These are phyloP conservation scores for Acacia confusa DNA, from an alignment of 306 rosid species.

Conservation along the genomic window DNA sequence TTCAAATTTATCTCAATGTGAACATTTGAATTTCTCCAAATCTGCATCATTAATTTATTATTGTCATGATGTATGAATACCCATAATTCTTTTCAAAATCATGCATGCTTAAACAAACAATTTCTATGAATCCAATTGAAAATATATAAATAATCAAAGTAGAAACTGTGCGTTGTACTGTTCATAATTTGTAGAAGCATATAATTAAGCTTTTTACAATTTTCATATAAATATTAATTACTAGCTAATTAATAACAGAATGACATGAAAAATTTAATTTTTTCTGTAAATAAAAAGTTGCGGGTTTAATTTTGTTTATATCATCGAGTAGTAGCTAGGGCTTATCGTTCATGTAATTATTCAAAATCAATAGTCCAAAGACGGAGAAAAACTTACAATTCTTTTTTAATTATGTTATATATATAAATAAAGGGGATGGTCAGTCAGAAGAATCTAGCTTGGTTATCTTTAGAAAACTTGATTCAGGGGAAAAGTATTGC, in stretches of 20 bases:
- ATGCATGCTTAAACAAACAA: too few species aligned
- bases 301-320: too few species aligned
- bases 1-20: background rate
- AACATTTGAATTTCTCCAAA: background rate
- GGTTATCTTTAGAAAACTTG: background rate
- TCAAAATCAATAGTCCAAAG: background rate
- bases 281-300: too few species aligned
- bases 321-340: too few species aligned
- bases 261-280: too few species aligned
- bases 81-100: background rate
- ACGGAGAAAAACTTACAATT: background rate
- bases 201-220: too few species aligned
- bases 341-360: background rate
- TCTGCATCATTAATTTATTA: background rate
- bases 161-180: too few species aligned
- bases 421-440: background rate
- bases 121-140: background rate
- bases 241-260: too few species aligned
- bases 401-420: background rate
- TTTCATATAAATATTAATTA: too few species aligned
- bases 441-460: background rate
- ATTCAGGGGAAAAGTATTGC: background rate
- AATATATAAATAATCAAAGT: background rate
- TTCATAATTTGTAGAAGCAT: too few species aligned
- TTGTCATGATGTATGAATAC: too few species aligned